phyloP scores from a whole-genome alignment of 108 stramenopile species.

The Aurantiochytrium sp. region DNA sequence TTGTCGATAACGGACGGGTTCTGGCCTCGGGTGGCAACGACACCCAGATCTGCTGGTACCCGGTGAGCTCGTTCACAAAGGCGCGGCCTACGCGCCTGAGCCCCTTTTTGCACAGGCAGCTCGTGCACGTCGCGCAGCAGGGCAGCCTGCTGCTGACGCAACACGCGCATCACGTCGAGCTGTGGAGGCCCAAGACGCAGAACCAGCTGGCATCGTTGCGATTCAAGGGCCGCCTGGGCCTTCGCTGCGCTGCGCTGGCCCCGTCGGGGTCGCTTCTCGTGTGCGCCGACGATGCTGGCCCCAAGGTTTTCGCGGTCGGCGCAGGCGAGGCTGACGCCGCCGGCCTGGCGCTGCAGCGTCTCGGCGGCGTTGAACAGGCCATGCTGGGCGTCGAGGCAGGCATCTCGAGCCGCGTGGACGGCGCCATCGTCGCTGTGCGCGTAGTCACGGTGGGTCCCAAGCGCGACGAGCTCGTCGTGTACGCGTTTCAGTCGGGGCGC shows the following conservation, averaged over 20 bases:
- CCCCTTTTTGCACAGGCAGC: not conserved
- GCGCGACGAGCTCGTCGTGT: not conserved
- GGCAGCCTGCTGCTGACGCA: not conserved
- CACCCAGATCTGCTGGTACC: slow-evolving; percentile 20
- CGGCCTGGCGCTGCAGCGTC: not conserved
- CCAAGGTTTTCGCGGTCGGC: not conserved
- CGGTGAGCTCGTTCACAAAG: not conserved
- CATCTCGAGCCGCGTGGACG: not conserved
- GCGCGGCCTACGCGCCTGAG: not conserved
- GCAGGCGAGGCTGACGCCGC: not conserved
- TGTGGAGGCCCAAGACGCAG: not conserved
- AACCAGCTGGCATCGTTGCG: not conserved
- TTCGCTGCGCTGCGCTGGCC: not conserved
- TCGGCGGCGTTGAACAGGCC: not conserved
- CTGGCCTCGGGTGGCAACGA: slow-evolving; percentile 12
- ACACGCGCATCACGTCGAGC: not conserved
- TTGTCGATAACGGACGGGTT: not conserved
- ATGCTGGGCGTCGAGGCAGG: not conserved
- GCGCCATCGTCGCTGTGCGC: not conserved
- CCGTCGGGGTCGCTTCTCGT: not conserved
- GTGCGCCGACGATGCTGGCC: not conserved
- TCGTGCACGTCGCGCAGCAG: not conserved
- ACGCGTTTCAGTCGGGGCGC: not conserved
- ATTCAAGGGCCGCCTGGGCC: not conserved
- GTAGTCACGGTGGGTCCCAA: not conserved